Conservation (phyloP, 371 early-diverging fungal genomes). For the Mycotypha africana region DNA sequence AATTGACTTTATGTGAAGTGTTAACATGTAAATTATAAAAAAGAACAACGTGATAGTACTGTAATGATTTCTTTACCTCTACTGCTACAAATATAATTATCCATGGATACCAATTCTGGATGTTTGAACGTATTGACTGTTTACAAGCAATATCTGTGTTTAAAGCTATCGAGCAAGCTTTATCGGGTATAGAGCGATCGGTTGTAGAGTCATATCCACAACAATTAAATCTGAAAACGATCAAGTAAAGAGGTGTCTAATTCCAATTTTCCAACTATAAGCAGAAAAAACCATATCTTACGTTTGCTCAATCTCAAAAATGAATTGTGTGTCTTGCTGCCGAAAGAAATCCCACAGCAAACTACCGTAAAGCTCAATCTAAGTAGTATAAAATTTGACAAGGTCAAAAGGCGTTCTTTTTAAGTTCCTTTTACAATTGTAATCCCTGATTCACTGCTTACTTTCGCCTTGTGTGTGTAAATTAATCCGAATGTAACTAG, state of each 20-base stretch:
- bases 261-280: too few species aligned
- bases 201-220: slow-evolving; percentile 18
- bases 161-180: slow-evolving; percentile 6
- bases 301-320: slow-evolving; percentile 24
- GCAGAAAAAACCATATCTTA: too few species aligned
- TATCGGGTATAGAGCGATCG: slow-evolving; percentile 17
- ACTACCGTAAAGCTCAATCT: slow-evolving; percentile 28
- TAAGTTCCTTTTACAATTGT: too few species aligned
- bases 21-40: too few species aligned
- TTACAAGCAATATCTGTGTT: slow-evolving; percentile 12
- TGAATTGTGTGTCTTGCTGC: slow-evolving; percentile 17
- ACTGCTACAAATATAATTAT: slow-evolving; percentile 6
- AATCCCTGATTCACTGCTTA: neutral
- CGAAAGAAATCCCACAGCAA: slow-evolving; percentile 26
- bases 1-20: slow-evolving; percentile 5
- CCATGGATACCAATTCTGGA: slow-evolving; percentile 15
- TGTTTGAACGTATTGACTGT: slow-evolving; percentile 1
- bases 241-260: neutral
- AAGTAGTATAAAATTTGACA: too few species aligned
- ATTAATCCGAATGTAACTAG: slow-evolving; percentile 6
- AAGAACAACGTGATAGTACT: neutral
- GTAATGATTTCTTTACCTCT: slow-evolving; percentile 12
- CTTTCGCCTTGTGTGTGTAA: slow-evolving; percentile 11
- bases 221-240: slow-evolving; percentile 13
- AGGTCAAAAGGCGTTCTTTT: too few species aligned